These are phyloP conservation scores for Neurospora terricola DNA, from an alignment of 495 filamentous ascomycete genomes.

Conservation along the genomic window DNA sequence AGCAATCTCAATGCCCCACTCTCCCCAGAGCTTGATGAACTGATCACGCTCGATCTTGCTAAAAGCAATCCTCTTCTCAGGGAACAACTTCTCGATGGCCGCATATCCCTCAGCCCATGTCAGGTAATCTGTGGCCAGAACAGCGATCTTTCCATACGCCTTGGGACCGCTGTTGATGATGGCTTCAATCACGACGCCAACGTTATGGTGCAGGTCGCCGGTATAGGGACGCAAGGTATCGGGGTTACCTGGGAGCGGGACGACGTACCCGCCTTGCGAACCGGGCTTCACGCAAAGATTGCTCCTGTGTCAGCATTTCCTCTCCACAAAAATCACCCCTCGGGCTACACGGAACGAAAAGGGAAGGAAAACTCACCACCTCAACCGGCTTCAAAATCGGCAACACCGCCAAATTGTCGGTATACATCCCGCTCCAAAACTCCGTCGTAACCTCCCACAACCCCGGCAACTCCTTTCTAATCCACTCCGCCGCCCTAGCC, in stretches of 20 bases:
- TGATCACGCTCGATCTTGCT: background rate
- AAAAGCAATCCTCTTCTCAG: background rate
- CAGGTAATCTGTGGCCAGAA: constrained; percentile 3
- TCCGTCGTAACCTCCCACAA: constrained; percentile 6
- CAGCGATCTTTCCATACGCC: background rate
- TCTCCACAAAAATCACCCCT: too few relatives aligned
- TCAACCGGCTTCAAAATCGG: background rate
- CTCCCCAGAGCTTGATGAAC: background rate
- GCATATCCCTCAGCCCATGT: background rate
- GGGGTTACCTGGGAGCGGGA: background rate
- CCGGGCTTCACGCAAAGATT: background rate
- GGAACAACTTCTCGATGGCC: background rate
- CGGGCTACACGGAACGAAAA: too few relatives aligned
- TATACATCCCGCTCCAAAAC: constrained; percentile 7
- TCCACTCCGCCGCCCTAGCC: constrained; percentile 1
- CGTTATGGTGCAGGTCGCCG: background rate
- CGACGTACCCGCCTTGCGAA: background rate
- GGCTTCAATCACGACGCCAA: background rate
- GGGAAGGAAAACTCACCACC: background rate
- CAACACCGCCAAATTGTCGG: background rate
- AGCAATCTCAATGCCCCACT: background rate
- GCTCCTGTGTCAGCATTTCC: too few relatives aligned
- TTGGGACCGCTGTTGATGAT: constrained; percentile 2
- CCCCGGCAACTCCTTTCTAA: background rate
- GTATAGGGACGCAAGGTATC: background rate